Base-by-base conservation (phyloP, 2,329 filamentous ascomycete species). In the Aspergillus nomiae region DNA sequence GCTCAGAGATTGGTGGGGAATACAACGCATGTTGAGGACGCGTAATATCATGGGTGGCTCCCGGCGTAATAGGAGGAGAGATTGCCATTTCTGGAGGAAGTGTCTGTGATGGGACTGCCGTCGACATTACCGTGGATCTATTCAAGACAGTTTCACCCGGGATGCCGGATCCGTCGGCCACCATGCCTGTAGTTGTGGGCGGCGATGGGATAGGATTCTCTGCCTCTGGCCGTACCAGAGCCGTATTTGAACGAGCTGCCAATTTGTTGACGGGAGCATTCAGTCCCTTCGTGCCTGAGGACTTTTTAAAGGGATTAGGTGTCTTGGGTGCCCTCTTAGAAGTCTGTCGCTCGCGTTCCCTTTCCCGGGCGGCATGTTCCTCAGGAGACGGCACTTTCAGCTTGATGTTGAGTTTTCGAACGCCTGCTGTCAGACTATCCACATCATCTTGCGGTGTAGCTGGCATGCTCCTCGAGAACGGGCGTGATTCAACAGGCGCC, bases 341-440 rank as follows among this genome's bases (percentile, higher is more conserved):
- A 2, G 61, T 46, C n/a, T 73, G 74, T 56, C 78, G 79, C 62
- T 77, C 78, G 54, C 78, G 77, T 46, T 80, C 78, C 57, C 81
- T 80, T 69, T 86, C 83, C 26, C 83, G 76, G 9, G 79, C 80
- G 32, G 86, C 84, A 63, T 87, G 80, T 69, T 88, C 85, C 69
- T 88, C 85, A 26, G 82, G 82, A 0, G 84, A 80, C 0, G 85
- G 85, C 58, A 88, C 78, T 65, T 86, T 87, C 55, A 89, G 71
- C 26, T 86, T 88, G 60, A 89, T 84, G 59, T 74, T 80, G 64
- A 82, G 72, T 32, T 83, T 84, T 70, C 85, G 85, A 64, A 88
- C 73, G 4, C 84, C 84, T 3, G 81, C 78, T 1, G 84, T 79
- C 30, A 88, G 73, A 21, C 76, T 77, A 51, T 87, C 85, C 51